These are phyloP conservation scores for Primulina huaijiensis DNA, from an alignment of 257 asterid species.

Conservation along the genomic window DNA sequence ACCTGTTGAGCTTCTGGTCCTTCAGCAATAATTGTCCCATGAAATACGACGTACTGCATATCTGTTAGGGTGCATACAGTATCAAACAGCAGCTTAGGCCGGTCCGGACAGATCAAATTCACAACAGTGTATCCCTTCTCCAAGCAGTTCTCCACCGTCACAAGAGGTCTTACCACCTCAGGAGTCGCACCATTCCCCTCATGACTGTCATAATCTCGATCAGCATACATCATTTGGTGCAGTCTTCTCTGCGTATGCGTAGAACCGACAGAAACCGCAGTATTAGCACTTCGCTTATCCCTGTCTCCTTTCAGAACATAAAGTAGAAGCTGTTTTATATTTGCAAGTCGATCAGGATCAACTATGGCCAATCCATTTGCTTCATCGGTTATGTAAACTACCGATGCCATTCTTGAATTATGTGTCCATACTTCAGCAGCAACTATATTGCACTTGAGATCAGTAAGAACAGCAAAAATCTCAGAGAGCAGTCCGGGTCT, in stretches of 20 bases:
- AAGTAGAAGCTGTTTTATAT: slow-evolving; percentile 63
- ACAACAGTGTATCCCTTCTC: slow-evolving; percentile 55
- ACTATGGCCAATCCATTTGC: slow-evolving; percentile 45
- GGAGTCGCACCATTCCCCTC: slow-evolving; percentile 4
- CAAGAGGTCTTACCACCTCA: slow-evolving; percentile 36
- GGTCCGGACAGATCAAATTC: slow-evolving; percentile 45
- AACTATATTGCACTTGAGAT: slow-evolving; percentile 68
- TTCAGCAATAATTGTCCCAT: slow-evolving; percentile 52
- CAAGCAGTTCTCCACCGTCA: slow-evolving; percentile 41
- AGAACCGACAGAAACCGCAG: slow-evolving; percentile 65
- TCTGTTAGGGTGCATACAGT: slow-evolving; percentile 65
- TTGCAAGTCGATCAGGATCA: slow-evolving; percentile 56
- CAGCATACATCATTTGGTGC: slow-evolving; percentile 87
- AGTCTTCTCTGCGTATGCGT: slow-evolving; percentile 72
- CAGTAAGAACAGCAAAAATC: slow-evolving; percentile 75
- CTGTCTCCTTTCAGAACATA: slow-evolving; percentile 56
- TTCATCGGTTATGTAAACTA: slow-evolving; percentile 74
- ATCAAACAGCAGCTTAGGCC: slow-evolving; percentile 70
- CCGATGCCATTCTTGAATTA: slow-evolving; percentile 80
- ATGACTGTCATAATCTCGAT: slow-evolving; percentile 52
- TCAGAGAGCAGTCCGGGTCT: slow-evolving; percentile 84
- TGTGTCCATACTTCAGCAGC: slow-evolving; percentile 97
- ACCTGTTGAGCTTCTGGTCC: slow-evolving; percentile 69
- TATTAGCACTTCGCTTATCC: slow-evolving; percentile 64
- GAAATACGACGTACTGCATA: slow-evolving; percentile 63